Evolutionary conservation across 106 monocot genomes (phyloP), one percentile per base, ranked within the genome.

Genomic region (Platanthera guangdongensis): DNA sequence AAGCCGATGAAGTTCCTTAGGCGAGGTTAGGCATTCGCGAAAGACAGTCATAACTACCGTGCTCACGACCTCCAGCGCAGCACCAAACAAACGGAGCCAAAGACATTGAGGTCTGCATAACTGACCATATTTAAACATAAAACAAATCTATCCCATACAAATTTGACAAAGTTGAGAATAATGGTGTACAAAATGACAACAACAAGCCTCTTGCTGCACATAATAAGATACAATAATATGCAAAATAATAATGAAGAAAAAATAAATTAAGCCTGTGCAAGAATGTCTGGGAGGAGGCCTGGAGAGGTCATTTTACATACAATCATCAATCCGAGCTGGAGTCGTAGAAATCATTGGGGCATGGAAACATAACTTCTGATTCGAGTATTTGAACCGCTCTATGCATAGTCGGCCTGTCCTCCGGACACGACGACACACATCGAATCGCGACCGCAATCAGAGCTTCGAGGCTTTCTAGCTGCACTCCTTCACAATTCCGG

Each of bases 361-460:
- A 97, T 14, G 97, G 94, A 46, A 94, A 94, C 83, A 94, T 94
- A 49, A 97, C 89, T 69, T 97, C 91, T 4, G 94, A 91, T 82
- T 94, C 97, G 77, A 97, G 55, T 49, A 86, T 79, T 74, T 94
- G 93, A 45, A 97, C 97, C 52, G 94, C 91, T 22, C 93, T 79
- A 63, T 97, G 97, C 97, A 94, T 94, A 18, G 97, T 97, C 4
- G 97, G 97, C 13, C 97, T 75, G 7, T 97, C 97, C 52, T 94
- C 97, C 11, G 91, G 87, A 18, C 21, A 75, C 7, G 92, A 90
- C 6, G 89, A 85, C 2, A 97, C 89, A 47, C 94, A 97, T 68
- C 88, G 89, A 51, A 54, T 88, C 60, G 93, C 89, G 53, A 97
- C 79, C 14, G 83, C 84, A 32, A 97, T 87, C 55, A 97, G 47